Evolutionary conservation across 495 filamentous ascomycete species (phyloP).

Genomic region (Aspergillus steynii): DNA sequence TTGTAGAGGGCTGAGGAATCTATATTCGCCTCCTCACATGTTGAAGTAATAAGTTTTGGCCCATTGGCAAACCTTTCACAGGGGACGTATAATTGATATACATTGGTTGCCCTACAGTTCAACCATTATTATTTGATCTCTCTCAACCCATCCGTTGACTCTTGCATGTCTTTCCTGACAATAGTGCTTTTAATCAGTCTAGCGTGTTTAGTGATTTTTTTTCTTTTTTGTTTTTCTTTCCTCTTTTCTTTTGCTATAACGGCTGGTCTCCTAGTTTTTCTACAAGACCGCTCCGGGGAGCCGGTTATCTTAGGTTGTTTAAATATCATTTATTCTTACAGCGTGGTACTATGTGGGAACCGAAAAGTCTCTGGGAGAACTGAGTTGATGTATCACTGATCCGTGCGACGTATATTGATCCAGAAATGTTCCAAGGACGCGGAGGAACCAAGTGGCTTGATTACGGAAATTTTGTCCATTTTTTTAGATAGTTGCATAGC

Average conservation of each 20-base stretch:
- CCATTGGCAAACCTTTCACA: constrained; percentile 9
- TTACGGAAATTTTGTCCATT: constrained; percentile 24
- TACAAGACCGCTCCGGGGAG: constrained; percentile 12
- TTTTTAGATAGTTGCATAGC: constrained; percentile 30
- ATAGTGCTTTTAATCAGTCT: constrained; percentile 28
- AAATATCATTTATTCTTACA: constrained; percentile 4
- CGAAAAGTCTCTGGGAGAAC: constrained; percentile 8
- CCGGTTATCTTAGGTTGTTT: constrained; percentile 12
- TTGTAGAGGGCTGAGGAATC: constrained; percentile 50
- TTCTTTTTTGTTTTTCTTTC: constrained; percentile 19
- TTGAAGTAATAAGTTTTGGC: constrained; percentile 20
- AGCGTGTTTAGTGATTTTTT: constrained; percentile 24
- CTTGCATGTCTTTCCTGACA: constrained; percentile 10
- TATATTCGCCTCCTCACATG: constrained; percentile 27
- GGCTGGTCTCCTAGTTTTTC: not conserved
- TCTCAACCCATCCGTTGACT: constrained; percentile 7
- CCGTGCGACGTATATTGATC: constrained; percentile 9
- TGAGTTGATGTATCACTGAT: constrained; percentile 15
- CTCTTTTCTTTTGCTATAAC: constrained; percentile 5
- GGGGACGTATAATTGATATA: constrained; percentile 19
- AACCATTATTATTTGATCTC: constrained; percentile 27
- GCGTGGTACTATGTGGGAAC: not conserved
- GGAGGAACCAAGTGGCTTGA: constrained; percentile 3
- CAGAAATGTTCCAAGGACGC: not conserved
- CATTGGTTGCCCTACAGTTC: constrained; percentile 28